Base-by-base conservation (phyloP, 2,329 filamentous ascomycete genomes). In the Sarocladium oryzae region DNA sequence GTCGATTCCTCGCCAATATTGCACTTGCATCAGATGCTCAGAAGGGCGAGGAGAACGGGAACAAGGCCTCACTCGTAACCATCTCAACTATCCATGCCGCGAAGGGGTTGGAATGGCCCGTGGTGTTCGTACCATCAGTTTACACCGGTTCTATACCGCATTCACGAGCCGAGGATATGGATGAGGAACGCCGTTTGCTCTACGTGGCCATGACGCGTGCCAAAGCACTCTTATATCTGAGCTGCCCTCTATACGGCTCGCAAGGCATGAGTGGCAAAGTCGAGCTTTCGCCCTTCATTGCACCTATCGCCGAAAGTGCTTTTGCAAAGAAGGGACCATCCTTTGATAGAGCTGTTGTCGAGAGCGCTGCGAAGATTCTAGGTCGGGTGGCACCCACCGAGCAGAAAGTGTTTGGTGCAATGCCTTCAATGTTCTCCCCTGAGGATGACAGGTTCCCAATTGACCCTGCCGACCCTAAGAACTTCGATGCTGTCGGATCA, bases 201-300 rank as follows among this genome's bases (percentile, higher is more conserved):
- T 99, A 97, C 61, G 93, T 99, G 13, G 92, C 91, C 24, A 97
- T 99, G 91, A 99, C 92, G 2, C 78, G 92, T 63, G 92, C 93
- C 6, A 85, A 97, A 64, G 85, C 82, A 1, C 69, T 97, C 26
- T 71, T 99, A 1, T 96, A 96, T 60, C 73, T 97, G 51, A 96
- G 89, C 64, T 88, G 82, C 56, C 89, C 91, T 0, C 66, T 84
- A 33, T 84, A 82, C 57, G 84, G 82, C 54, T 81, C 84, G 7
- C 77, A 81, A 52, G 71, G 76, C 21, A 67, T 69, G 51, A 69
- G 72, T 45, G 77, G 84, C 57, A 73, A 82, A 52, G 82, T 84
- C 0, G 80, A 77, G 7, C 64, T 92, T 15, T 93, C 89, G 1
- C 76, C 77, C 1, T 96, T 96, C 59, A 70, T 96, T 18, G 76